Base-by-base conservation (phyloP, 1,139 yeast genomes). In the Zygotorulaspora mrakii region DNA sequence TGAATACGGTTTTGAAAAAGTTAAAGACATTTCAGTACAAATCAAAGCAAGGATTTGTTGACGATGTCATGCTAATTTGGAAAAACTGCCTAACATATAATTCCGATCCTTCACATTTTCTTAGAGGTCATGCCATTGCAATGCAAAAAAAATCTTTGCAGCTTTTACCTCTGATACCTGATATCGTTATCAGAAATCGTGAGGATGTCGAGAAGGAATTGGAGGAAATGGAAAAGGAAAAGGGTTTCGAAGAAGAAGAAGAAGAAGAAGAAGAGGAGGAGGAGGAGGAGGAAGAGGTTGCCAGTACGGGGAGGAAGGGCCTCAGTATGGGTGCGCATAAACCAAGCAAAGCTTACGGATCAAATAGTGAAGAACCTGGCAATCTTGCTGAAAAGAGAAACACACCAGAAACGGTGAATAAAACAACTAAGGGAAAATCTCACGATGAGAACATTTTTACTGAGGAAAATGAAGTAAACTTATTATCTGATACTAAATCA, bases 21-120 rank as follows among this genome's bases (percentile, higher is more conserved):
- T 68, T 94, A 52, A 88, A 88, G 56, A 69, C 75, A 3, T 77
- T 86, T 46, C 89, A 85, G 47, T 91, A 91, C 61, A 76, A 74
- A 51, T 84, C 88, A 33, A 91, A 89, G 55, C 76, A 79, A 47
- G 95, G 85, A 51, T 91, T 91, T 69, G 95, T 88, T 16, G 94
- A 85, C 57, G 98, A 91, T 61, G 68, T 91, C 43, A 85, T 85
- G 89, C 71, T 94, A 41, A 94, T 94, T 25, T 94, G 98, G 98
- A 79, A 80, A 46, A 94, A 94, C 62, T 94, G 99, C 61, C 68
- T 94, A 47, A 77, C 89, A 0, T 94, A 87, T 60, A 94, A 94
- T 61, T 85, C 96, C 0, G 98, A 94, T 55, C 98, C 98, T 2
- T 83, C 82, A 46, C 97, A 94, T 62, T 89, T 85, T 52, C 65